Base-by-base conservation (phyloP, 225 moss, liverwort and hornwort genomes). In the Sphagnum tenellum region DNA sequence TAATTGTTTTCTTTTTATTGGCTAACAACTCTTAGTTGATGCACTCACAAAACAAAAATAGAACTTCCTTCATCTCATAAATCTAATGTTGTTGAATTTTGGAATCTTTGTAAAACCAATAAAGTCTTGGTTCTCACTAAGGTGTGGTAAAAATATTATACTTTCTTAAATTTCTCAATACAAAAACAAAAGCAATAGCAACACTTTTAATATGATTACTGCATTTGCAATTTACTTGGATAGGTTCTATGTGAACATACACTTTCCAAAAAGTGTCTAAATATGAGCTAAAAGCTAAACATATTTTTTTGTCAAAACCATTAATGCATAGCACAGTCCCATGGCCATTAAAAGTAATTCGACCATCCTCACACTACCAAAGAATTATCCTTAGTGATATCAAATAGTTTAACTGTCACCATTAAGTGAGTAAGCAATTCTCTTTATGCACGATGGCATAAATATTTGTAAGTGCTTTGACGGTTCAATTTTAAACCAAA, bases 211-310 rank as follows among this genome's bases (percentile, higher is more conserved):
- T 74, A 48, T 57, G 63, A 44, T 44, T 61, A 60, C 67, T 63
- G 58, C 66, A 67, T 5, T 60, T 64, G 12, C 49, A 58, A 59
- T 58, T n/a, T 47, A 71, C 69, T 66, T 69, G 79, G 14, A 77
- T 48, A 55, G 75, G 74, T 51, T 70, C 73, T 45, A 69, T 79
- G 13, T 84, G 83, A 5, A 80, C 66, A 59, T 72, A 74, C 63
- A 84, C 75, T 59, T 73, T 80, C 83, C 80, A 84, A 48, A 70
- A 74, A 71, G 72, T 74, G 64, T 84, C 72, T 65, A 84, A 69
- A 57, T 84, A 84, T 45, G 75, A 50, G 83, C 74, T 9, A 84
- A 73, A 49, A 84, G 74, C 46, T 72, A 29, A 29, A 29, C 29
- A 29, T 29, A 29, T 29, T 52, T 52, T 9, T 52, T 9, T 52